Evolutionary conservation across 2,329 filamentous ascomycete species (phyloP), one percentile per base, ranked within the genome.

Genomic region (Clonostachys chloroleuca): DNA sequence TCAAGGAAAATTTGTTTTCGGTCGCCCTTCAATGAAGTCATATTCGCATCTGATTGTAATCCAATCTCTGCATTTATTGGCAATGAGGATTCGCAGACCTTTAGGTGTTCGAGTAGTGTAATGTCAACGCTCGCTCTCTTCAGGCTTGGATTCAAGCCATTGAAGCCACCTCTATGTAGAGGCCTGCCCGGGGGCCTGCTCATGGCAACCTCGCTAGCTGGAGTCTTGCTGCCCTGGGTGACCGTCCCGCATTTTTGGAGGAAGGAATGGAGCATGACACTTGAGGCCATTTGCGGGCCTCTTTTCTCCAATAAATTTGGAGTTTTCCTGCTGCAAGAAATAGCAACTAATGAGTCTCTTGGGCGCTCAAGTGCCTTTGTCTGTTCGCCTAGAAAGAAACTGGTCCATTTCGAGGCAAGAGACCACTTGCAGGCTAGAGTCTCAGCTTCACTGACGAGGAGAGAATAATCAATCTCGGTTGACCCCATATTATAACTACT

Each of bases 371-470:
- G 24, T 10, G 24, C 3, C 2, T 30, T 30, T 30, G 7, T 14
- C 10, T 42, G 13, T 8, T 50, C 48, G 42, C 44, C 39, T 12
- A 43, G 18, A 33, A 42, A 50, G 30, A 50, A 36, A 18, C 48
- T 50, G 16, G 45, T 50, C 45, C 45, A 50, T 20, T 42, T 46
- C 5, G 48, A 50, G 6, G 45, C 48, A 6, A 50, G 45, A 2
- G 45, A 47, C 48, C 45, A 47, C 20, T 50, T 47, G 14, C 8
- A 12, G 6, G 40, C 48, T 12, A 47, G 12, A 13, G 30, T 7
- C 40, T 47, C 40, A 14, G 47, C 44, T 41, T 17, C 7, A 30
- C 10, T 12, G 9, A 7, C 17, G 37, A n/a, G 30, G 34, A 34
- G 16, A 43, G 44, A 36, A 24, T 42, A 5, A 24, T 7, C 41